Evolutionary conservation across 2,329 filamentous ascomycete genomes (phyloP).

Genomic region (Tolypocladium cylindrosporum): DNA sequence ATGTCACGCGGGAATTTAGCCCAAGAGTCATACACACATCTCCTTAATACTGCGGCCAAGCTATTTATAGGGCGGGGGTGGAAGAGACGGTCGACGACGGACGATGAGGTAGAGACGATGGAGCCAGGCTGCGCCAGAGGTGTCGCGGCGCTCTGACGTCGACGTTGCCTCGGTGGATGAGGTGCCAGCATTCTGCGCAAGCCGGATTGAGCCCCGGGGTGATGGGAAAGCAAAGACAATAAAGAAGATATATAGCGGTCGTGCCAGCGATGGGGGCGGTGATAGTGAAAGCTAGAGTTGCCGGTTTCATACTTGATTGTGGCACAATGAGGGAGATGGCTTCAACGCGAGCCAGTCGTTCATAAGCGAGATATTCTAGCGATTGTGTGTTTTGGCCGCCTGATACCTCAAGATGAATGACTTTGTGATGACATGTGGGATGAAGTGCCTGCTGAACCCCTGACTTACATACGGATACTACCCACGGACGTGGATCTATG

Average conservation of each 20-base stretch:
- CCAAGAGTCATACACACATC: conserved; percentile 25
- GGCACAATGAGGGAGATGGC: background rate
- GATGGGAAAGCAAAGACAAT: background rate
- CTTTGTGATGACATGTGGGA: background rate
- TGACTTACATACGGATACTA: background rate
- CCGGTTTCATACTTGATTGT: background rate
- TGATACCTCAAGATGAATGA: background rate
- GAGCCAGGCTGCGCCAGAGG: background rate
- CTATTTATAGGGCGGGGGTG: background rate
- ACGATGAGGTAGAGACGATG: background rate
- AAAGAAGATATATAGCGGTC: background rate
- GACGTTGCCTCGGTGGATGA: background rate
- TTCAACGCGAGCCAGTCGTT: background rate
- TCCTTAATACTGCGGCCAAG: conserved; percentile 21
- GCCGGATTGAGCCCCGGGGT: background rate
- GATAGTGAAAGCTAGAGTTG: background rate
- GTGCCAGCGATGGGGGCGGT: background rate
- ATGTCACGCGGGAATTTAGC: conserved; percentile 24
- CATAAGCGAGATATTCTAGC: background rate
- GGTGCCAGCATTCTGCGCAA: background rate
- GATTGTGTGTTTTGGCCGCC: background rate
- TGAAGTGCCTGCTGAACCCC: background rate
- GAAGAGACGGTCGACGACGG: background rate
- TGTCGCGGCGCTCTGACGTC: background rate
- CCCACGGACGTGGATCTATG: background rate